Conservation (phyloP, 1,139 yeast genomes). For the Debaryomyces sp. region DNA sequence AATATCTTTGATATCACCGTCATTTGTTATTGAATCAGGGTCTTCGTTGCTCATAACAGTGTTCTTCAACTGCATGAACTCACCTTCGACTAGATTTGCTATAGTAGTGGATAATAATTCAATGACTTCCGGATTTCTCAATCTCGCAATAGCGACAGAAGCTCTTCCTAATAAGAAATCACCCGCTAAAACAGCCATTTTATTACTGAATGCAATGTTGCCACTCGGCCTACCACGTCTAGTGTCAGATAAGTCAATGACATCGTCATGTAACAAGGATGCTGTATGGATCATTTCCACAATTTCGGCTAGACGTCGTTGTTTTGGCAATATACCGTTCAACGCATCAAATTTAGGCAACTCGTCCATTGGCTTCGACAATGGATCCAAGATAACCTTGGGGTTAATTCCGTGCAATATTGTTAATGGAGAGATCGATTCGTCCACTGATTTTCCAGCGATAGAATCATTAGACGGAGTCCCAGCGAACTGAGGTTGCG, state of each 20-base stretch:
- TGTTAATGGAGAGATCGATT: slow-evolving; percentile 75
- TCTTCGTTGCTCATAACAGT: slow-evolving; percentile 63
- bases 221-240: slow-evolving; percentile 92
- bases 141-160: slow-evolving; percentile 89
- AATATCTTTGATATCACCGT: slow-evolving; percentile 50
- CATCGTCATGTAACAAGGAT: slow-evolving; percentile 94
- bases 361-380: slow-evolving; percentile 77
- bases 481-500: slow-evolving; percentile 60
- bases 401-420: slow-evolving; percentile 92
- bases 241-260: slow-evolving; percentile 88
- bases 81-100: slow-evolving; percentile 97
- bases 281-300: slow-evolving; percentile 99
- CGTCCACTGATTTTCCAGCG: slow-evolving; percentile 58
- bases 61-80: slow-evolving; percentile 95
- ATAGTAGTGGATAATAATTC: slow-evolving; percentile 93
- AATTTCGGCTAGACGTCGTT: slow-evolving; percentile 91
- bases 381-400: slow-evolving; percentile 72
- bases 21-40: slow-evolving; percentile 47
- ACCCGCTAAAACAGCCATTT: slow-evolving; percentile 97
- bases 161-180: slow-evolving; percentile 95
- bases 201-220: slow-evolving; percentile 90
- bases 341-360: slow-evolving; percentile 62
- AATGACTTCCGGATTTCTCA: slow-evolving; percentile 95
- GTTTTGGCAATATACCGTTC: slow-evolving; percentile 87
- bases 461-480: slow-evolving; percentile 49